Base-by-base conservation (phyloP, 805 yeast genomes). In the Schizosaccharomyces cryophilus region DNA sequence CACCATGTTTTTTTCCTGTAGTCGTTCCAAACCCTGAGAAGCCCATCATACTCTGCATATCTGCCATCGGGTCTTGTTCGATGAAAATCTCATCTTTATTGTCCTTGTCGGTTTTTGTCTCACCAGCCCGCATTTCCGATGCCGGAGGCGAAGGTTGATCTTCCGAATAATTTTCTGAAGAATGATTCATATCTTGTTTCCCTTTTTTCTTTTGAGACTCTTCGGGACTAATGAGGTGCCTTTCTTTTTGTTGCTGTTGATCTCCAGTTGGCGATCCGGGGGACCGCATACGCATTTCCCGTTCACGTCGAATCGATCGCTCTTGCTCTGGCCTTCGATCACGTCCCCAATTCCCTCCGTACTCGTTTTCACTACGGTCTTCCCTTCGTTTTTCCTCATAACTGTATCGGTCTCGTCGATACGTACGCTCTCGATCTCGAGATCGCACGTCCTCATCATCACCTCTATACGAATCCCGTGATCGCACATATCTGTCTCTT, bases 21-120 rank as follows among this genome's bases (percentile, higher is more conserved):
- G 78, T 73, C 21, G 72, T 65, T 2, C 69, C 72, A 64, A 75
- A 74, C 1, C 73, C 73, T 11, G 71, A 64, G 61, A 75, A 74
- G 15, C 79, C 78, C 79, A 76, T 76, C 54, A 75, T 65, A 61
- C 40, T 15, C 24, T 42, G 31, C 61, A 59, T 59, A 13, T 35
- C 30, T 2, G 30, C 60, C 45, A 21, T 15, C 60, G 30, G 24
- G 19, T 55, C 54, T 17, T 13, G n/a, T n/a, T 58, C 45, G 9
- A n/a, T 47, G 11, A 13, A 5, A n/a, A 45, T n/a, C 17, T 45
- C 51, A 3, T 45, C 51, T 21, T 45, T 15, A 40, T 9, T 15
- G 42, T 15, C 15, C 42, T 40, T 40, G 9, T 9, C 15, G 13
- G 13, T 40, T 15, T 9, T 40, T 15, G 15, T 40, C 42, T 9